phyloP scores from a whole-genome alignment of 225 moss, liverwort and hornwort genomes.

The Takakia lepidozioides region DNA sequence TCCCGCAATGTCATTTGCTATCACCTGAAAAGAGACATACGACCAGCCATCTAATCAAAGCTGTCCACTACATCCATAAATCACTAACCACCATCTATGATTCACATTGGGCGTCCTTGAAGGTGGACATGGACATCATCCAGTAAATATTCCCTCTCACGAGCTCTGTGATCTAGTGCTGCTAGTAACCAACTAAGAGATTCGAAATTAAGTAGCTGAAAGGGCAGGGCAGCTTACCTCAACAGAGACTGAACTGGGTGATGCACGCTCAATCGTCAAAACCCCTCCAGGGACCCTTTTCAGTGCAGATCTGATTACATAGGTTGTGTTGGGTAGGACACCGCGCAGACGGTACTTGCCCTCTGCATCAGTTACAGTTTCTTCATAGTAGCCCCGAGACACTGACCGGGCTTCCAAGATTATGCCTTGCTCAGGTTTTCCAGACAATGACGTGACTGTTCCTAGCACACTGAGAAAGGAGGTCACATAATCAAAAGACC shows the following conservation, averaged over 20 bases:
- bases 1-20: conserved; percentile 41
- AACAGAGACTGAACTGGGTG: conserved; percentile 43
- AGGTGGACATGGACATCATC: too few species aligned
- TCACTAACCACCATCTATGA: too few species aligned
- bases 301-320: conserved; percentile 44
- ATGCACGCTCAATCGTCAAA: conserved; percentile 61
- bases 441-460: conserved; percentile 61
- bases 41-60: too few species aligned
- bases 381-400: conserved; percentile 65
- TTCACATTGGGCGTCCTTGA: too few species aligned
- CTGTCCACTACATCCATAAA: too few species aligned
- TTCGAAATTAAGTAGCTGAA: too few species aligned
- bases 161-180: too few species aligned
- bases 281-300: conserved; percentile 43
- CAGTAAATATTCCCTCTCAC: too few species aligned
- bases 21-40: conserved; percentile 31
- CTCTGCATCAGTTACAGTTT: conserved; percentile 63
- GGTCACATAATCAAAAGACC: too few species aligned
- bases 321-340: conserved; percentile 50
- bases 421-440: conserved; percentile 67
- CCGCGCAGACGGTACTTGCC: conserved; percentile 80
- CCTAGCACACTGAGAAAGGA: conserved; percentile 71
- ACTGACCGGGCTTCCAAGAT: conserved; percentile 72
- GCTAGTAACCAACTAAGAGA: too few species aligned
- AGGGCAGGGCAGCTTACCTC: conserved; percentile 33